Conservation (phyloP, 2,329 filamentous ascomycete species). For the Corynespora cassiicola region DNA sequence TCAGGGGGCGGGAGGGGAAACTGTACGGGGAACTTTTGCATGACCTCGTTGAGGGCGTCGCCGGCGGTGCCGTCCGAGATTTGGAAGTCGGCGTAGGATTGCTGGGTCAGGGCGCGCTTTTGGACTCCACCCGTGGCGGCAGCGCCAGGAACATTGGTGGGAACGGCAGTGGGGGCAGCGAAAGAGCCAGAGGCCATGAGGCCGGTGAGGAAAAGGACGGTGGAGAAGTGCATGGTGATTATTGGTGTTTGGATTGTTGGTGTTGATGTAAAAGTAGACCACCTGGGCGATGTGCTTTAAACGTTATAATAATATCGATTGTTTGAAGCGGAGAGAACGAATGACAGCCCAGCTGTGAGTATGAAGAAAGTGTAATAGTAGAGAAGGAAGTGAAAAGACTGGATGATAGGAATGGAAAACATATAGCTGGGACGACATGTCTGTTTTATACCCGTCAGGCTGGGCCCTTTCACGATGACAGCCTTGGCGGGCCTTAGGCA, state of each 20-base stretch:
- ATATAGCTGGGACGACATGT: neutral
- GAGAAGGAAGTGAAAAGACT: constrained; percentile 2
- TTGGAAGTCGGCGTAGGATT: constrained; percentile 46
- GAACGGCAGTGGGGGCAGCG: constrained; percentile 10
- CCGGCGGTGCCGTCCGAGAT: constrained; percentile 58
- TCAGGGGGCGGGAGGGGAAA: neutral
- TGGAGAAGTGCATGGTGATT: constrained; percentile 22
- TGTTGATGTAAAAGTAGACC: constrained; percentile 2
- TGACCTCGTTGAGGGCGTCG: constrained; percentile 59
- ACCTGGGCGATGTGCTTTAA: constrained; percentile 3
- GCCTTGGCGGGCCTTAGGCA: neutral
- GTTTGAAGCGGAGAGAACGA: constrained; percentile 7
- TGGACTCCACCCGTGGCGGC: too few relatives aligned
- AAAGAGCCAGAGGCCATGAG: constrained; percentile 16
- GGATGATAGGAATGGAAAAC: constrained; percentile 7
- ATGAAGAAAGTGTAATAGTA: constrained; percentile 6
- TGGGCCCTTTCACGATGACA: neutral
- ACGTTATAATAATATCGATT: neutral
- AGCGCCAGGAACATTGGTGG: too few relatives aligned
- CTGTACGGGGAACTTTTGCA: constrained; percentile 59
- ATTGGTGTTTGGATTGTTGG: constrained; percentile 3
- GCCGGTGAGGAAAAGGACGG: constrained; percentile 17
- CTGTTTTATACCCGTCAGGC: constrained; percentile 6
- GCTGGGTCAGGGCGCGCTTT: constrained; percentile 15
- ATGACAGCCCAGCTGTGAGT: constrained; percentile 19